Evolutionary conservation across 495 filamentous ascomycete genomes (phyloP), one percentile per base, ranked within the genome.

Genomic region (Aspergillus sclerotiicarbonarius): DNA sequence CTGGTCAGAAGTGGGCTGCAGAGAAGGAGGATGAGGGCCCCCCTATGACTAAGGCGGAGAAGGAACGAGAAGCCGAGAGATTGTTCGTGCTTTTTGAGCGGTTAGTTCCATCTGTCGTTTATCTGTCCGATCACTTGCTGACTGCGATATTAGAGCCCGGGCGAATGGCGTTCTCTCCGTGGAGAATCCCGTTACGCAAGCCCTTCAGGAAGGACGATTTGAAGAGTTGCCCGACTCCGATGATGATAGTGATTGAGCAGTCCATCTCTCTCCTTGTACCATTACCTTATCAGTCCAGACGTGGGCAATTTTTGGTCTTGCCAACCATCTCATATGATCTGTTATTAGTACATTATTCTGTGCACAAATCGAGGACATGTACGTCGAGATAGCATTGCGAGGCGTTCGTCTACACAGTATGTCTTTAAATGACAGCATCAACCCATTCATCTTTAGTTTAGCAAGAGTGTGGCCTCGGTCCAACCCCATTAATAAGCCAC

Each of bases 41-140:
- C 1, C 81, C 86, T 18, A 98, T 98, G 94, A 93, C 88, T 6
- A 76, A 86, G 32, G 94, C 90, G 58, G 92, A 98, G 79, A 96
- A 89, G 71, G 91, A 96, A 67, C 79, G 90, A 45, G 94, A 98
- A 70, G 94, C 94, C 0, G 94, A 98, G 70, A 86, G 83, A 63
- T 74, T 98, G 0, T 96, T 98, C 74, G 91, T 98, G 13, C 77
- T 98, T 15, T 98, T 98, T 72, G 92, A 98, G 73, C 85, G 92
- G 90, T 90, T 76, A 61, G 72, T 53, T 0, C 29, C 43, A 49
- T 41, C n/a, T 12, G 13, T 18, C 1, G n/a, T 18, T 18, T 49
- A 46, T 49, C 43, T 16, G 13, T 45, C 18, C 6, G 6, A 8
- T 9, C 8, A 41, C 16, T 19, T 19, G 10, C 48, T 48, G 15